phyloP scores from a whole-genome alignment of 2,329 filamentous ascomycete genomes.

The Zymoseptoria crescenta region DNA sequence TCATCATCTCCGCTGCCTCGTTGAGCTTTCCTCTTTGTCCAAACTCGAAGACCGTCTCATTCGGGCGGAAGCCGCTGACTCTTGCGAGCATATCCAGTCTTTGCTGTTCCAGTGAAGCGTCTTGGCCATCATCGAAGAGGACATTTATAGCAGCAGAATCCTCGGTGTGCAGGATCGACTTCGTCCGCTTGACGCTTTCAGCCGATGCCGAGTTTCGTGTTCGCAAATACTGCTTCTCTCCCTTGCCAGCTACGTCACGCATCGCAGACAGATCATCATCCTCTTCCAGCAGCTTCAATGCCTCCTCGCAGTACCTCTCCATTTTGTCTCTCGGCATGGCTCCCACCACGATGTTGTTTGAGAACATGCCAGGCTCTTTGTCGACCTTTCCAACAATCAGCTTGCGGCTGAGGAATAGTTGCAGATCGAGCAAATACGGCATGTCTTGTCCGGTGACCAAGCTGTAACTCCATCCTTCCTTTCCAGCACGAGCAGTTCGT shows the following conservation, averaged over 20 bases:
- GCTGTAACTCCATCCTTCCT: slow-evolving; percentile 91
- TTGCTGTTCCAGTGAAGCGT: slow-evolving; percentile 58
- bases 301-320: slow-evolving; percentile 71
- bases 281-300: slow-evolving; percentile 68
- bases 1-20: slow-evolving; percentile 69
- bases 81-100: slow-evolving; percentile 80
- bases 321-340: slow-evolving; percentile 64
- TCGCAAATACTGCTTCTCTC: slow-evolving; percentile 84
- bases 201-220: slow-evolving; percentile 84
- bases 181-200: slow-evolving; percentile 82
- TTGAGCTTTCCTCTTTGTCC: slow-evolving; percentile 61
- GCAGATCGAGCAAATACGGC: slow-evolving; percentile 86
- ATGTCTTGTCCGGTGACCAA: slow-evolving; percentile 79
- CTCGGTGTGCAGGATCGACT: slow-evolving; percentile 63
- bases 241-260: slow-evolving; percentile 69
- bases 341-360: slow-evolving; percentile 78
- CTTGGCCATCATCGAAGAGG: slow-evolving; percentile 59
- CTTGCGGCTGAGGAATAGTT: slow-evolving; percentile 84
- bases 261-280: slow-evolving; percentile 65
- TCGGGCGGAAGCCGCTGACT: slow-evolving; percentile 79
- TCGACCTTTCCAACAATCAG: slow-evolving; percentile 63
- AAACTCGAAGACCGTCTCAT: slow-evolving; percentile 95
- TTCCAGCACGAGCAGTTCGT: slow-evolving; percentile 87
- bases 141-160: slow-evolving; percentile 69
- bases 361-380: slow-evolving; percentile 58